Evolutionary conservation across 2,329 filamentous ascomycete species (phyloP).

Genomic region (Keithomyces neogunnii): DNA sequence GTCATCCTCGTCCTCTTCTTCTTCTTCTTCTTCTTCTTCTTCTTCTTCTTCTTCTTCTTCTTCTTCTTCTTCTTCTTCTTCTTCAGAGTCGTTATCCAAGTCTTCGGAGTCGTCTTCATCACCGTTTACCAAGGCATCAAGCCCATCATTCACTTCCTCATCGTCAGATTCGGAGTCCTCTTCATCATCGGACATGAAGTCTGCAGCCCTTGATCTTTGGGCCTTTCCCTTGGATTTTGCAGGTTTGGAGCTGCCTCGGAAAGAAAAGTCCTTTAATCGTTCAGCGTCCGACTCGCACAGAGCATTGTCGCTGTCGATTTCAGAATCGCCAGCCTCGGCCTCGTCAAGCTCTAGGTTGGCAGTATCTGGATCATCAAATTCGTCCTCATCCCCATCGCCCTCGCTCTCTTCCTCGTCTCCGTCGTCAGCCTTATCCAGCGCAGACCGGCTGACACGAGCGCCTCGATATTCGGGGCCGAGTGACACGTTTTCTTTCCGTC

Average conservation of each 20-base stretch:
- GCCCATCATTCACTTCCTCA: slow-evolving; percentile 29
- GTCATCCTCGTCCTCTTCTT: slow-evolving; percentile 26
- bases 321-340: slow-evolving; percentile 42
- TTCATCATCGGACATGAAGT: slow-evolving; percentile 45
- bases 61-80: slow-evolving; percentile 24
- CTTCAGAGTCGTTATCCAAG: slow-evolving; percentile 18
- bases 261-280: slow-evolving; percentile 64
- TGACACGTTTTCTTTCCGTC: slow-evolving; percentile 58
- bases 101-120: slow-evolving; percentile 4
- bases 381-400: slow-evolving; percentile 37
- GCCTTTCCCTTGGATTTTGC: slow-evolving; percentile 24
- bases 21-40: slow-evolving; percentile 27
- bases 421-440: slow-evolving; percentile 48
- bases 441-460: slow-evolving; percentile 62
- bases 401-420: slow-evolving; percentile 34
- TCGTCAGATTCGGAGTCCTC: slow-evolving; percentile 27
- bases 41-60: slow-evolving; percentile 27
- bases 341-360: slow-evolving; percentile 46
- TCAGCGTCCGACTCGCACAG: slow-evolving; percentile 82
- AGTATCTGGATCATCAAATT: slow-evolving; percentile 49
- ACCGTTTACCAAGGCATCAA: slow-evolving; percentile 25
- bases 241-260: slow-evolving; percentile 49
- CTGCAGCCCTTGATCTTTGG: slow-evolving; percentile 42
- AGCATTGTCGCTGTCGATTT: slow-evolving; percentile 59
- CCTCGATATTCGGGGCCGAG: slow-evolving; percentile 78